Base-by-base conservation (phyloP, 139 green algal genomes). In the Chlorella sp. region DNA sequence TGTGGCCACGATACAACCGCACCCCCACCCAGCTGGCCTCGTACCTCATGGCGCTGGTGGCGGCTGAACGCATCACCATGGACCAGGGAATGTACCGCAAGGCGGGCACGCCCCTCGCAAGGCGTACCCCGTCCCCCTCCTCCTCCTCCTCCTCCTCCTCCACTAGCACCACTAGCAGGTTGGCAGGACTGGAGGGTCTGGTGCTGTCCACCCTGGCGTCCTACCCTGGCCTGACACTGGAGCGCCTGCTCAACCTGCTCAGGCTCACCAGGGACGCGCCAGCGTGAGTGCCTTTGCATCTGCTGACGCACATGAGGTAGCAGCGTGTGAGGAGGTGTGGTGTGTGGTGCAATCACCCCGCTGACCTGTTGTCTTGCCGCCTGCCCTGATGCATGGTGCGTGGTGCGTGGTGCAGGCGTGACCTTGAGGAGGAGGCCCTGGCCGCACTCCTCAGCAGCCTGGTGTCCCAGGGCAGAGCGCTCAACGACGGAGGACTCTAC, bases 191-290 rank as follows among this genome's bases (percentile, higher is more conserved):
- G 6, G 60, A 66, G 60, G n/a, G 22, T 3, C n/a, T 2, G n/a
- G 60, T 66, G 60, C 23, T 66, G 60, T 6, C 27, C n/a, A 35
- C 26, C 22, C 60, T 66, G n/a, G 60, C 27, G 3, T 66, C 60
- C 20, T 66, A 66, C 60, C 22, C 60, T 26, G 60, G 60, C 60
- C 60, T 66, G 60, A 33, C 27, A 3, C 23, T 66, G n/a, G 60
- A 66, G 4, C 60, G 60, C 27, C 26, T 66, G 60, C 33, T 35
- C 60, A 66, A 66, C 60, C 33, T 66, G 60, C 60, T 66, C n/a
- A n/a, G n/a, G n/a, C n/a, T n/a, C n/a, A n/a, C n/a, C n/a, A n/a
- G n/a, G n/a, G n/a, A n/a, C n/a, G n/a, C n/a, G n/a, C n/a, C n/a
- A n/a, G n/a, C n/a, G n/a, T n/a, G n/a, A n/a, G n/a, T n/a, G n/a